phyloP scores from a whole-genome alignment of 2,329 filamentous ascomycete species.

The Botrytis byssoidea region DNA sequence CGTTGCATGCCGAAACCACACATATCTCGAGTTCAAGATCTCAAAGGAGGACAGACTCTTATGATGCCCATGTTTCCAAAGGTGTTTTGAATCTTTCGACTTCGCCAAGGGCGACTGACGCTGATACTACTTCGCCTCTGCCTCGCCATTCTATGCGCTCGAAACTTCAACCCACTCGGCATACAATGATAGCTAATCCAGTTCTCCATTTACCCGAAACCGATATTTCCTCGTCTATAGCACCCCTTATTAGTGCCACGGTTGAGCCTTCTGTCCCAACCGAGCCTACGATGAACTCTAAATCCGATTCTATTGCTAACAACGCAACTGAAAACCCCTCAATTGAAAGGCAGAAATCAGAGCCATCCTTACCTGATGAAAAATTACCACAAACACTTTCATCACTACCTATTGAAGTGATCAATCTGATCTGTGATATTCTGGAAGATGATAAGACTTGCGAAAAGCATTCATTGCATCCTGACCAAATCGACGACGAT shows the following conservation, averaged over 20 bases:
- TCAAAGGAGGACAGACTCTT: constrained; percentile 26
- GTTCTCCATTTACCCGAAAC: constrained; percentile 25
- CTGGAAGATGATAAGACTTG: constrained; percentile 55
- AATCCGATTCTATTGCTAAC: background rate
- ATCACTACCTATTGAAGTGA: constrained; percentile 52
- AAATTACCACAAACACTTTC: constrained; percentile 56
- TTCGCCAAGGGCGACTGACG: constrained; percentile 26
- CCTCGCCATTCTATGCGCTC: constrained; percentile 16
- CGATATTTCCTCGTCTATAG: constrained; percentile 3
- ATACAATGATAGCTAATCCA: constrained; percentile 31
- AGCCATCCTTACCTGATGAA: background rate
- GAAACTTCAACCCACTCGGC: constrained; percentile 41
- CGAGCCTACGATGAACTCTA: background rate
- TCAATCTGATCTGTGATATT: constrained; percentile 61
- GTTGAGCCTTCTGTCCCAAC: background rate
- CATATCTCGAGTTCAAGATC: constrained; percentile 18
- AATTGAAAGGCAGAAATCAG: background rate
- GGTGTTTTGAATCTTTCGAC: constrained; percentile 30
- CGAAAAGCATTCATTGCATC: constrained; percentile 51
- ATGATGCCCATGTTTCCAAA: constrained; percentile 34
- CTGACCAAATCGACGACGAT: constrained; percentile 24
- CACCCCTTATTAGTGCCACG: background rate
- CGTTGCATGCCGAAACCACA: constrained; percentile 19
- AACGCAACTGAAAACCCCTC: background rate
- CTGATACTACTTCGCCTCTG: constrained; percentile 24